Evolutionary conservation across 306 rosid species (phyloP).

Genomic region (Styphnolobium japonicum): DNA sequence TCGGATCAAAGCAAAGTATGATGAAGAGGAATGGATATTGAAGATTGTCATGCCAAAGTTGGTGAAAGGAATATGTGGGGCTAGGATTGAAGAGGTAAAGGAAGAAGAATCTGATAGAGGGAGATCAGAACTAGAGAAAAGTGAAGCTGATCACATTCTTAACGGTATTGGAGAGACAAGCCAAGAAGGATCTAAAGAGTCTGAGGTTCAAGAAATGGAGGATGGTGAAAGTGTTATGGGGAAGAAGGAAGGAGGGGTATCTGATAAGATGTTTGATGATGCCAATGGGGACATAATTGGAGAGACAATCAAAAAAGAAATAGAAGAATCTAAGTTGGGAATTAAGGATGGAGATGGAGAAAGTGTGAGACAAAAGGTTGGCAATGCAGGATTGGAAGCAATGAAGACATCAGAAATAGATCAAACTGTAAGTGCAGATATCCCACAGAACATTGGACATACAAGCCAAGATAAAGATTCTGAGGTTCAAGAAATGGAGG

Average conservation of each 20-base stretch:
- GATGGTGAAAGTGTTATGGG: not conserved
- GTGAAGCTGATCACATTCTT: not conserved
- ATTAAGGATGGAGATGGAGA: not conserved
- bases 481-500: not conserved
- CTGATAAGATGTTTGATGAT: not conserved
- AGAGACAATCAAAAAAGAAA: not conserved
- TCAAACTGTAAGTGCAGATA: not conserved
- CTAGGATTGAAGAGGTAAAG: constrained; percentile 52
- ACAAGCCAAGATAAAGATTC: not conserved
- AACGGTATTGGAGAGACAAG: constrained; percentile 26
- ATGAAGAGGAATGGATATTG: constrained; percentile 50
- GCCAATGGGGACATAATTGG: not conserved
- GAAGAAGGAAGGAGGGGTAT: not conserved
- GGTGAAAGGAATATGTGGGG: constrained; percentile 49
- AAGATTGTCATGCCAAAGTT: constrained; percentile 61
- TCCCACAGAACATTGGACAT: not conserved
- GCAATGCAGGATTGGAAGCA: not conserved
- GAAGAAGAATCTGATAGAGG: constrained; percentile 35
- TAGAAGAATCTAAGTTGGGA: constrained; percentile 12
- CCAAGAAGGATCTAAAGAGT: not conserved
- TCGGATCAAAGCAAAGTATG: constrained; percentile 59
- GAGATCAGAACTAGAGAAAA: not conserved
- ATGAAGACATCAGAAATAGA: not conserved
- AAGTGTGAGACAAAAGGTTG: not conserved
- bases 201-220: not conserved